These are phyloP conservation scores for Metarhizium guizhouense DNA, from an alignment of 2,329 filamentous ascomycete species.

Conservation along the genomic window DNA sequence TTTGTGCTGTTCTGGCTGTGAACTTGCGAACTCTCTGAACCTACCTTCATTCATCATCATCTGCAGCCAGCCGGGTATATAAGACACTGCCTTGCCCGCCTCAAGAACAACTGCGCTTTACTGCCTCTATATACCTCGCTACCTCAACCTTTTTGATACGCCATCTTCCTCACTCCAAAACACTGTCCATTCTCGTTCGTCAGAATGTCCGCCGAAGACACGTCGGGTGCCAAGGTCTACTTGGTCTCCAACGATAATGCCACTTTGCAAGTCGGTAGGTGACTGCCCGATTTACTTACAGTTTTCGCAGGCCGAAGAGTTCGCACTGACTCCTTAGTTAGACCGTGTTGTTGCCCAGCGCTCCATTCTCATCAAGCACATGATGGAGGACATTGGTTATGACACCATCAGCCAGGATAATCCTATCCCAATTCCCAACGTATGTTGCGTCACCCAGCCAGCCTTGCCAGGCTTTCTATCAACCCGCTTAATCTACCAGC, in stretches of 20 bases:
- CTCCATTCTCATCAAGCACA: conserved; percentile 94
- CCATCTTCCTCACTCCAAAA: not conserved
- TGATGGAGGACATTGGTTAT: conserved; percentile 87
- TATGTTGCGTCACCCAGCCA: conserved; percentile 25
- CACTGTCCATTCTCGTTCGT: not conserved
- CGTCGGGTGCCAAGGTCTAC: conserved; percentile 31
- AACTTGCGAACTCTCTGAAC: no score
- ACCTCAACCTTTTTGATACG: not conserved
- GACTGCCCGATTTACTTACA: not conserved
- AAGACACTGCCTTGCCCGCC: no score
- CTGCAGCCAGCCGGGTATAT: no score
- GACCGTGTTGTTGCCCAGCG: conserved; percentile 83
- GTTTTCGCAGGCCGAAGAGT: not conserved
- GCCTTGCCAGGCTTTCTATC: not conserved
- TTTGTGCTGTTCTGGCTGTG: no score
- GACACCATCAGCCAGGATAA: conserved; percentile 43
- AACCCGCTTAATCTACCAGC: not conserved
- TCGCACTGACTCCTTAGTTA: conserved; percentile 18
- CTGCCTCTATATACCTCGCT: no score
- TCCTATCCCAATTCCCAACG: conserved; percentile 82
- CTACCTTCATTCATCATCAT: no score
- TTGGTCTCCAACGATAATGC: conserved; percentile 43
- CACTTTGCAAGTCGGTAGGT: conserved; percentile 38
- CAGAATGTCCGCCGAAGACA: conserved; percentile 26
- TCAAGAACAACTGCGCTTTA: no score